A percentile compares a stretch with the other conserved stretches of the same genome.
Conservation (phyloP, 768 basidiomycete species). For the Pholiota microspora region DNA sequence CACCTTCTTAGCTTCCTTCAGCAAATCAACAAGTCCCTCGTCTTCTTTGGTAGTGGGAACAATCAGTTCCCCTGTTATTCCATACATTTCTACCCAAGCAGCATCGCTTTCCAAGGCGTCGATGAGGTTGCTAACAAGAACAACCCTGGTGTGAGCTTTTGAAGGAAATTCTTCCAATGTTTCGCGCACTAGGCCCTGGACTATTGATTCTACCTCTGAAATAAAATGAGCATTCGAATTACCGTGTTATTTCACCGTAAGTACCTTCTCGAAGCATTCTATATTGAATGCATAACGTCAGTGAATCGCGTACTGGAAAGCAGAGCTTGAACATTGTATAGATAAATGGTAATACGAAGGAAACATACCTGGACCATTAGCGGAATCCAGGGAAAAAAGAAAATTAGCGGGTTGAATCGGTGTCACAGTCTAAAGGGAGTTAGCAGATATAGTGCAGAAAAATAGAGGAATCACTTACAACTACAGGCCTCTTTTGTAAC, state of each 20-base stretch:
- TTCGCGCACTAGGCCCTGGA: constrained; percentile 47
- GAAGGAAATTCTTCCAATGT: constrained; percentile 35
- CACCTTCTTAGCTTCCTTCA: constrained; percentile 33
- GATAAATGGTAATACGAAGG: background rate
- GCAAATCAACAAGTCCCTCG: constrained; percentile 26
- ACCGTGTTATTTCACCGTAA: background rate
- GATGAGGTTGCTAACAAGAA: constrained; percentile 47
- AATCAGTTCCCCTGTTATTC: constrained; percentile 65
- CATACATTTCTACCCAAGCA: constrained; percentile 69
- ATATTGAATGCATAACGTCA: constrained; percentile 68
- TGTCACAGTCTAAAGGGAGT: constrained; percentile 65
- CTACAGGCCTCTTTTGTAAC: constrained; percentile 41
- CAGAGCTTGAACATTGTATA: constrained; percentile 9
- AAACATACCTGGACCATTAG: constrained; percentile 52
- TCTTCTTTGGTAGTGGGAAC: constrained; percentile 43
- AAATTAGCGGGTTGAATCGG: constrained; percentile 75
- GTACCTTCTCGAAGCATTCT: constrained; percentile 81
- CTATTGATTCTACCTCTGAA: constrained; percentile 66
- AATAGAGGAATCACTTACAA: constrained; percentile 35
- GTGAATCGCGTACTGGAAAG: constrained; percentile 56
- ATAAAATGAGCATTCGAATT: constrained; percentile 1
- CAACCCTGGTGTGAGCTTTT: constrained; percentile 35
- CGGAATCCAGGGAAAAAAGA: constrained; percentile 75
- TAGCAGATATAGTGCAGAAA: background rate
- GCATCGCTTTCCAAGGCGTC: constrained; percentile 61